Evolutionary conservation across 202 grass and related monocot genomes (phyloP).

Genomic region (Zizania palustris): DNA sequence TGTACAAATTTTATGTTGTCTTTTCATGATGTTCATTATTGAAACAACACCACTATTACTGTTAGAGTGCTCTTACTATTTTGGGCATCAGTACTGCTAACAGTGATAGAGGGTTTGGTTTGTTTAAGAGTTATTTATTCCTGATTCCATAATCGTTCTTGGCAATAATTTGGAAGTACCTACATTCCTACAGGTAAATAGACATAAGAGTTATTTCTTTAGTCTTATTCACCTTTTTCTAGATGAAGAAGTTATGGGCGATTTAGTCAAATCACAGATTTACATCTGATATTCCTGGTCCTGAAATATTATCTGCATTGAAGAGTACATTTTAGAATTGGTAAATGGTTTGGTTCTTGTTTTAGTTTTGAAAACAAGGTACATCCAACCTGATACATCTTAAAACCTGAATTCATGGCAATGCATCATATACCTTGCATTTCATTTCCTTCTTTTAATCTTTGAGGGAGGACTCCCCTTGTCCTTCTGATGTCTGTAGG

Average conservation of each 20-base stretch:
- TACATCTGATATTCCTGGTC: not conserved
- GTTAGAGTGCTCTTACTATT: not conserved
- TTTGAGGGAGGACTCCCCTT: not conserved
- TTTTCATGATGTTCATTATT: constrained; percentile 5
- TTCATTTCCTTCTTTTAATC: not conserved
- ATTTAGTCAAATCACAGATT: constrained; percentile 22
- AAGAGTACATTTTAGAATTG: constrained; percentile 23
- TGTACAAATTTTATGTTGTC: not conserved
- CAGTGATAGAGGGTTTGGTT: not conserved
- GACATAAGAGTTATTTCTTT: not conserved
- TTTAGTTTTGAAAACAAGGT: constrained; percentile 31
- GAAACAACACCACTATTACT: not conserved
- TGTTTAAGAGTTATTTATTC: not conserved
- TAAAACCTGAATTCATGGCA: constrained; percentile 35
- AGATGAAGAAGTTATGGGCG: not conserved
- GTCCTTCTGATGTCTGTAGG: constrained; percentile 20
- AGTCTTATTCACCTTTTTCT: not conserved
- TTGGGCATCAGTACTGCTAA: not conserved
- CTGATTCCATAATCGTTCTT: not conserved
- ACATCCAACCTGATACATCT: not conserved
- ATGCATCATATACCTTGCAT: constrained; percentile 10
- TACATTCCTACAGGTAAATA: not conserved
- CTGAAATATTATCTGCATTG: not conserved
- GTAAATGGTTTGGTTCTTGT: not conserved
- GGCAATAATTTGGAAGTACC: not conserved